Base-by-base conservation (phyloP, 176 grass and related monocot species). In the Bromus sterilis region DNA sequence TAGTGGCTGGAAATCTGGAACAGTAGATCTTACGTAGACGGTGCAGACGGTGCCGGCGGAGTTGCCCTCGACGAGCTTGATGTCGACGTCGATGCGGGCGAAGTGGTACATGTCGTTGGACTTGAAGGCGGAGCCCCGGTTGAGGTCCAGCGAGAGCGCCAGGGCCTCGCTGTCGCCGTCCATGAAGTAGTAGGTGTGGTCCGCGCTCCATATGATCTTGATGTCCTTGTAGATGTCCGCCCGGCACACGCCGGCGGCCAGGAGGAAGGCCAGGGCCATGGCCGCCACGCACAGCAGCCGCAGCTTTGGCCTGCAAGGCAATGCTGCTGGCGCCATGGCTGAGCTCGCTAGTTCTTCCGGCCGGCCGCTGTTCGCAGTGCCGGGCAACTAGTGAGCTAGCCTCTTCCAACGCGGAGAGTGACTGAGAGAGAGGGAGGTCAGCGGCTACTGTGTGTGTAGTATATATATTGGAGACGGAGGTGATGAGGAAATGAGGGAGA, bases 1-100 rank as follows among this genome's bases (percentile, higher is more conserved):
- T n/a, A n/a, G n/a, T n/a, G n/a, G n/a, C n/a, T n/a, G n/a, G n/a
- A n/a, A n/a, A n/a, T n/a, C n/a, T n/a, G n/a, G n/a, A n/a, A n/a
- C n/a, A n/a, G n/a, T n/a, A n/a, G n/a, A 35, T 70, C 89, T 89
- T 91, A 94, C 92, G 57, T 94, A 94, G 79, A 88, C 31, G 36
- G 92, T 88, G 82, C 29, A 55, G 59, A 91, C 92, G 0, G 89
- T 91, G 74, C 92, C 92, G 71, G 92, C 92, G 35, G 92, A 94
- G 74, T 94, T 74, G 74, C 89, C 89, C 6, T 88, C 79, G 57
- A 94, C 51, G 61, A 94, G 92, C 84, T 85, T 91, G 84, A 91
- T 85, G 26, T 94, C 81, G 34, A 94, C 9, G 89, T 81, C 83
- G 77, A 94, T 71, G 63, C 66, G 71, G 30, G 20, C 84, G 75